phyloP scores from a whole-genome alignment of 805 yeast species.

The Schwanniomyces pseudopolymorphus region DNA sequence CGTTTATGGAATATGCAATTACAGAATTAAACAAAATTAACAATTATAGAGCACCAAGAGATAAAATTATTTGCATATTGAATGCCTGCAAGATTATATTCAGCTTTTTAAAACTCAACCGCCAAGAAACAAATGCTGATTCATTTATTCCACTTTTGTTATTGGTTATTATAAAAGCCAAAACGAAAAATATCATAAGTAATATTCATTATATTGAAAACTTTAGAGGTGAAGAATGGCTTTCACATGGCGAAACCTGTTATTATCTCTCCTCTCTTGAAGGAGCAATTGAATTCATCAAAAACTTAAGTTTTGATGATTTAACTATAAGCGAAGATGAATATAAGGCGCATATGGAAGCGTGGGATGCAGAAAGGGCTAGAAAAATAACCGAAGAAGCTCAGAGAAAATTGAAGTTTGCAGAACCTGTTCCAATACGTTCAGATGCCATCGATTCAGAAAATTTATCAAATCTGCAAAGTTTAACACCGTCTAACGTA shows the following conservation, averaged over 20 bases:
- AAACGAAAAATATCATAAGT: conserved; percentile 64
- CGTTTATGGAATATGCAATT: conserved; percentile 62
- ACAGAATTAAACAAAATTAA: conserved; percentile 76
- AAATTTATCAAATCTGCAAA: conserved; percentile 2
- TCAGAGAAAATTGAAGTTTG: conserved; percentile 7
- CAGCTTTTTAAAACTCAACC: conserved; percentile 75
- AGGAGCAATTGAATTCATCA: conserved; percentile 82
- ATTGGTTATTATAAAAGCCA: conserved; percentile 70
- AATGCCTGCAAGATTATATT: conserved; percentile 92
- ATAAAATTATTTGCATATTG: conserved; percentile 85
- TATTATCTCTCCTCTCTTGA: conserved; percentile 89
- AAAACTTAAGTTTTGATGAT: conserved; percentile 54
- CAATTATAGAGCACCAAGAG: conserved; percentile 88
- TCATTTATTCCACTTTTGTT: conserved; percentile 88
- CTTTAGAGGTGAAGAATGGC: conserved; percentile 71
- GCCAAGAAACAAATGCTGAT: conserved; percentile 81
- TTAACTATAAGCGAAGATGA: conserved; percentile 64
- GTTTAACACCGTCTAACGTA: conserved; percentile 38
- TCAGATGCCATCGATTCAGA: conserved; percentile 1
- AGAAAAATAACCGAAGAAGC: conserved; percentile 3
- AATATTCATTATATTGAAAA: conserved; percentile 84
- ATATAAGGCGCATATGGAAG: conserved; percentile 54
- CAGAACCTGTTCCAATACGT: conserved; percentile 17
- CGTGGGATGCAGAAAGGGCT: conserved; percentile 41
- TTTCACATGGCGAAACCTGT: conserved; percentile 80